Percentiles rank a stretch among this genome's conserved stretches.
Evolutionary conservation across 73 alveolate species (phyloP).

Genomic region (Paramecium tetraurelia): DNA sequence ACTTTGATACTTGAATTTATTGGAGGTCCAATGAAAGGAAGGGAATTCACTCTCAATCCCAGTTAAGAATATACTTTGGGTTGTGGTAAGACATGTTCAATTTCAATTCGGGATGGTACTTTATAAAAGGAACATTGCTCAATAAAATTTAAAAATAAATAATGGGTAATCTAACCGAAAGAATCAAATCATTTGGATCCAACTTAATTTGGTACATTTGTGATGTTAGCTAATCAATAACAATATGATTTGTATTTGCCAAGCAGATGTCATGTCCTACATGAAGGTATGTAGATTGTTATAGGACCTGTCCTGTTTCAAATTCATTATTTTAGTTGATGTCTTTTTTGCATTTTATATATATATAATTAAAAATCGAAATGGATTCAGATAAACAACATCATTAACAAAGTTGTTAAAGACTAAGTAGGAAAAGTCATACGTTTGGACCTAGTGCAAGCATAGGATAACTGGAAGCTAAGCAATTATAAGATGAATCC

Average conservation of each 20-base stretch:
- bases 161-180: not conserved
- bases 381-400: not conserved
- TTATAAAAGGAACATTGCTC: slow-evolving; percentile 36
- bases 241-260: not conserved
- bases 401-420: not conserved
- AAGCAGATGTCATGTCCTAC: slow-evolving; percentile 19
- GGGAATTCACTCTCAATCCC: not conserved
- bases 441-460: not conserved
- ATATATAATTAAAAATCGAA: not conserved
- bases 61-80: slow-evolving; percentile 18
- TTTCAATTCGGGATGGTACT: not conserved
- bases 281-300: not conserved
- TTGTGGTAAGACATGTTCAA: slow-evolving; percentile 22
- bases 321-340: not conserved
- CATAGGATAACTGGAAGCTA: not conserved
- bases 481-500: not conserved
- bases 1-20: not conserved
- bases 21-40: slow-evolving; percentile 29
- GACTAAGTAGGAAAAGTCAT: not conserved
- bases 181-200: slow-evolving; percentile 29
- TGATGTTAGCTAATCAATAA: not conserved
- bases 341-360: not conserved
- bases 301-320: not conserved
- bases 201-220: slow-evolving; percentile 29
- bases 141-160: not conserved